Evolutionary conservation across 768 basidiomycete genomes (phyloP), one percentile per base, ranked within the genome.

Genomic region (Sarcodon aspratus): DNA sequence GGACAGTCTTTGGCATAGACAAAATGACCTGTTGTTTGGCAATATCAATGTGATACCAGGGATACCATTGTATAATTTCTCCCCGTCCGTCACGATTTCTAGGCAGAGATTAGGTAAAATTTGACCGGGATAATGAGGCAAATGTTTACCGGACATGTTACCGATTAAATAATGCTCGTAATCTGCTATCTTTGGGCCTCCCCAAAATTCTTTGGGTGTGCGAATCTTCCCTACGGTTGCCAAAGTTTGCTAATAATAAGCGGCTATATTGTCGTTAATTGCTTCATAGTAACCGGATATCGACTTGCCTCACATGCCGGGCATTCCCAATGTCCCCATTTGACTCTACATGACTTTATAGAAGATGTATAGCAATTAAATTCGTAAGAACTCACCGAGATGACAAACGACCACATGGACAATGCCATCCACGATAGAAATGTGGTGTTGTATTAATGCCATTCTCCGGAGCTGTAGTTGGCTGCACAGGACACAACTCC

Each of bases 301-400:
- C 10, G 15, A 50, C 66, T 47, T 61, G 85, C 86, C 13, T 67
- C 56, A 58, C 85, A 90, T 49, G 69, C 57, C 33, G 68, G 62
- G 56, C 87, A 91, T 59, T 84, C 74, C 77, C 84, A 87, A 45
- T 72, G 58, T 58, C 85, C 76, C 86, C 85, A 88, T 62, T 80
- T 82, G 47, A 61, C 79, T 55, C 87, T 89, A 37, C 42, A 9
- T n/a, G 44, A 15, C 44, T 38, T 34, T 32, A 36, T 46, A 45
- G 36, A 34, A 55, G 50, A 53, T 35, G 6, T 27, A 31, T 9
- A 35, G 42, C 15, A n/a, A 33, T 49, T 36, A 17, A 18, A 13
- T 3, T 12, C n/a, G 17, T 21, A 27, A 33, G 13, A 32, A 56
- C 71, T 44, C 51, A 87, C 86, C 86, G 75, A 66, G 78, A 79